phyloP scores from a whole-genome alignment of 768 basidiomycete species.

The Tephrocybe sp. region DNA sequence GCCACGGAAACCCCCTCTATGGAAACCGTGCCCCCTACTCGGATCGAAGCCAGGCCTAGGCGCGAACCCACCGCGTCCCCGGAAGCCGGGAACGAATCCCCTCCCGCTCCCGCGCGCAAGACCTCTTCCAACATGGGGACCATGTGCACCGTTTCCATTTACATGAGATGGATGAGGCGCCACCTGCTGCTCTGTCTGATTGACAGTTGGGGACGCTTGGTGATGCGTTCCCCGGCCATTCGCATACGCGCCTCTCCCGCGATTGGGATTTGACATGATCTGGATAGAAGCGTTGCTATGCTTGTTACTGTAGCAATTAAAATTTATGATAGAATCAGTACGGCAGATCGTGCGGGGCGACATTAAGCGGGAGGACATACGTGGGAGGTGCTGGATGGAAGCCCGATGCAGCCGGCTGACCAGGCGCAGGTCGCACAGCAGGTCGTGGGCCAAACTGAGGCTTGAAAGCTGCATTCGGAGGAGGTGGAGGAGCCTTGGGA shows the following conservation, averaged over 20 bases:
- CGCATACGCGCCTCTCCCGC: conserved; percentile 35
- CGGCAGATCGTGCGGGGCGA: neutral
- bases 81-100: conserved; percentile 28
- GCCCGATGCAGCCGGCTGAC: conserved; percentile 56
- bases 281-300: conserved; percentile 41
- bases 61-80: conserved; percentile 28
- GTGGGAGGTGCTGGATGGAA: conserved; percentile 56
- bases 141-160: conserved; percentile 17
- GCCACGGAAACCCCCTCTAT: neutral
- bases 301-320: conserved; percentile 15
- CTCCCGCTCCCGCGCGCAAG: conserved; percentile 25
- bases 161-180: conserved; percentile 6
- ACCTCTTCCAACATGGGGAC: conserved; percentile 21
- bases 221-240: conserved; percentile 33
- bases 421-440: conserved; percentile 51
- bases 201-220: conserved; percentile 6
- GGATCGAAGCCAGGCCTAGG: conserved; percentile 28
- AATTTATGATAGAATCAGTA: neutral
- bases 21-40: neutral
- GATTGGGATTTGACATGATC: conserved; percentile 80
- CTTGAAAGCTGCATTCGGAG: conserved; percentile 55
- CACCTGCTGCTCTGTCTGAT: conserved; percentile 11
- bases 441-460: conserved; percentile 71
- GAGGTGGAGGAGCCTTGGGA: conserved; percentile 52
- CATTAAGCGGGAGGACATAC: conserved; percentile 26